Percentiles rank a stretch among this genome's conserved stretches.
These are phyloP conservation scores for Fusarium xyrophilum DNA, from an alignment of 2,329 filamentous ascomycete species.

Conservation along the genomic window DNA sequence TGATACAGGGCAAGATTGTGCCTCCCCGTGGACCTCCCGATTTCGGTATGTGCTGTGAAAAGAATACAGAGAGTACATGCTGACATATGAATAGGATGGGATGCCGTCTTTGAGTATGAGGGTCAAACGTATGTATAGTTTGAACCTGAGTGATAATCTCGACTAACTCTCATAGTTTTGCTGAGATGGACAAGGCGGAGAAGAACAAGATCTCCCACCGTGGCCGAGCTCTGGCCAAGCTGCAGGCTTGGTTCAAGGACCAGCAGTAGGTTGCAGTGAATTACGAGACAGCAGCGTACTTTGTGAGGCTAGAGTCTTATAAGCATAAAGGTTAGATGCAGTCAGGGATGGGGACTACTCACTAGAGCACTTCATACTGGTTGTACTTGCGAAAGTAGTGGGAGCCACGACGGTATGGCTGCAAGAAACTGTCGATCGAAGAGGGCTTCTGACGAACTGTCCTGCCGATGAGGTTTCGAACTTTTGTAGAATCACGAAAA, in stretches of 20 bases:
- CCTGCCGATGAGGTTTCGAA: slow-evolving; percentile 65
- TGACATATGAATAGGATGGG: slow-evolving; percentile 73
- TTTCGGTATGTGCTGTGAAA: slow-evolving; percentile 69
- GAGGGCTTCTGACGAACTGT: slow-evolving; percentile 53
- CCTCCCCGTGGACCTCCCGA: slow-evolving; percentile 77
- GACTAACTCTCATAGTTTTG: slow-evolving; percentile 62
- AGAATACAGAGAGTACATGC: background rate
- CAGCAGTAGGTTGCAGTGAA: slow-evolving; percentile 27
- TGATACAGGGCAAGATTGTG: slow-evolving; percentile 74
- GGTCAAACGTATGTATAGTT: slow-evolving; percentile 71
- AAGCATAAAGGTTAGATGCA: background rate
- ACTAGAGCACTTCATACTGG: slow-evolving; percentile 83
- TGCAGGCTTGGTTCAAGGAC: slow-evolving; percentile 78
- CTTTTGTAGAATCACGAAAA: slow-evolving; percentile 71
- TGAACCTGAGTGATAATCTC: background rate
- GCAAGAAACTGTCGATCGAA: slow-evolving; percentile 58
- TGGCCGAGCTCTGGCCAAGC: slow-evolving; percentile 82
- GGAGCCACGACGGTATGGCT: slow-evolving; percentile 74
- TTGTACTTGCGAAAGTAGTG: slow-evolving; percentile 73
- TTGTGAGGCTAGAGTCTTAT: slow-evolving; percentile 24
- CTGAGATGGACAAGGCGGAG: slow-evolving; percentile 87
- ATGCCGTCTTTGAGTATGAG: slow-evolving; percentile 93
- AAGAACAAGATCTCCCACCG: slow-evolving; percentile 97
- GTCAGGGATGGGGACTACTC: slow-evolving; percentile 42
- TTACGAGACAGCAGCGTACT: slow-evolving; percentile 16